Evolutionary conservation across 352 stramenopile genomes (phyloP).

Genomic region (Phytopythium aichiense): DNA sequence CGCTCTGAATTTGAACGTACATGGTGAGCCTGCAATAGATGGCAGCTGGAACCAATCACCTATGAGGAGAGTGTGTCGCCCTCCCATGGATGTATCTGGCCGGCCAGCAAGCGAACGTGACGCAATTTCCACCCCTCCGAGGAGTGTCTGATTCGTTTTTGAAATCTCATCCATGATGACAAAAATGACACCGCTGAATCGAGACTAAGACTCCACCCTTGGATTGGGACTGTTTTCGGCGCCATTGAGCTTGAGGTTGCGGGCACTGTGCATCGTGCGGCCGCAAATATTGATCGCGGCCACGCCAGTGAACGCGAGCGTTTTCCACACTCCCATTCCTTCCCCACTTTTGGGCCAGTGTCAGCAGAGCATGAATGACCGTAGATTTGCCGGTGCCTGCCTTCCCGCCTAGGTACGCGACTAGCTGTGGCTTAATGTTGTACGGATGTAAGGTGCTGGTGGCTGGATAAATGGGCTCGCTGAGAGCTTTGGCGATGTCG

Average conservation of each 20-base stretch:
- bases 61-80: constrained; percentile 14
- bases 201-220: constrained; percentile 5
- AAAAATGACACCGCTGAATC: constrained; percentile 9
- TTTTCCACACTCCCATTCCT: constrained; percentile 9
- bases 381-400: constrained; percentile 22
- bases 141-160: constrained; percentile 15
- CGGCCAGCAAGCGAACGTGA: constrained; percentile 6
- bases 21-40: constrained; percentile 8
- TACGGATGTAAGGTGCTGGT: background rate
- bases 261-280: constrained; percentile 15
- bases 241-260: constrained; percentile 12
- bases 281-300: constrained; percentile 15
- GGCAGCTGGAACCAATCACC: constrained; percentile 21
- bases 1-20: constrained; percentile 15
- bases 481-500: constrained; percentile 4
- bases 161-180: constrained; percentile 25
- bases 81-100: constrained; percentile 14
- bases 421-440: constrained; percentile 7
- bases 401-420: constrained; percentile 14
- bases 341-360: constrained; percentile 5
- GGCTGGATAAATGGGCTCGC: background rate
- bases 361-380: constrained; percentile 14
- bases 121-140: constrained; percentile 11
- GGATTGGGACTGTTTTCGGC: constrained; percentile 6
- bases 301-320: constrained; percentile 10